These are phyloP conservation scores for Leishmania guyanensis DNA, from an alignment of 208 protist species.

Conservation along the genomic window DNA sequence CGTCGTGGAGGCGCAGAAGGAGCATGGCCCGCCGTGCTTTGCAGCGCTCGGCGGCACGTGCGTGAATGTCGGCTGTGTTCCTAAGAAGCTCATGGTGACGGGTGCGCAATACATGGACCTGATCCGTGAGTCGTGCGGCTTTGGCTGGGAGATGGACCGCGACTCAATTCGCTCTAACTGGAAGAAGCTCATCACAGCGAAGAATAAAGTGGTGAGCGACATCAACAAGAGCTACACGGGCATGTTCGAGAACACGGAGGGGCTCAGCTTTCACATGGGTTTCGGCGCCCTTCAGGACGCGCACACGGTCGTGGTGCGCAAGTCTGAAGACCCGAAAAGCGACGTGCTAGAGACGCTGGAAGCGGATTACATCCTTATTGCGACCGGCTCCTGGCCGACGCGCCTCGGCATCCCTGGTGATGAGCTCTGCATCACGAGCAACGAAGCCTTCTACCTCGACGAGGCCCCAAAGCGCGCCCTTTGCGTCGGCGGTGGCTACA, in stretches of 20 bases:
- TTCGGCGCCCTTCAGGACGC: conserved; percentile 73
- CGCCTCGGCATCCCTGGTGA: conserved; percentile 77
- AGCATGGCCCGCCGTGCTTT: conserved; percentile 80
- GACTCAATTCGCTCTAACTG: conserved; percentile 66
- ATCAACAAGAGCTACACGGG: conserved; percentile 93
- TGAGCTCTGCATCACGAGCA: conserved; percentile 90
- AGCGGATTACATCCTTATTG: conserved; percentile 83
- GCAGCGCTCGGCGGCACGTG: conserved; percentile 85
- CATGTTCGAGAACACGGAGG: conserved; percentile 89
- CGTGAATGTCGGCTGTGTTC: conserved; percentile 89
- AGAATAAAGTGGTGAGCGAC: conserved; percentile 80
- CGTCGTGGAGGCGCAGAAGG: conserved; percentile 83
- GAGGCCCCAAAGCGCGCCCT: conserved; percentile 76
- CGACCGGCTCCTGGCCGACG: conserved; percentile 87
- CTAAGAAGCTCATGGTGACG: conserved; percentile 91
- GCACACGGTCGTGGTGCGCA: conserved; percentile 79
- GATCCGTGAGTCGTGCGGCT: conserved; percentile 75
- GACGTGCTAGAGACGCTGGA: conserved; percentile 62
- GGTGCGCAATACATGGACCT: conserved; percentile 83
- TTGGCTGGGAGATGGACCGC: conserved; percentile 81
- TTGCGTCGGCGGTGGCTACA: conserved; percentile 91
- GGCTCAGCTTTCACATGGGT: conserved; percentile 83
- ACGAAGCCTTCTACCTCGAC: conserved; percentile 91
- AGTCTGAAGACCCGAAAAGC: conserved; percentile 47
- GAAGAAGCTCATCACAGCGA: conserved; percentile 86